A percentile compares a stretch with the other conserved stretches of the same genome.
Evolutionary conservation across 2,329 filamentous ascomycete genomes (phyloP).

Genomic region (Monilinia laxa): DNA sequence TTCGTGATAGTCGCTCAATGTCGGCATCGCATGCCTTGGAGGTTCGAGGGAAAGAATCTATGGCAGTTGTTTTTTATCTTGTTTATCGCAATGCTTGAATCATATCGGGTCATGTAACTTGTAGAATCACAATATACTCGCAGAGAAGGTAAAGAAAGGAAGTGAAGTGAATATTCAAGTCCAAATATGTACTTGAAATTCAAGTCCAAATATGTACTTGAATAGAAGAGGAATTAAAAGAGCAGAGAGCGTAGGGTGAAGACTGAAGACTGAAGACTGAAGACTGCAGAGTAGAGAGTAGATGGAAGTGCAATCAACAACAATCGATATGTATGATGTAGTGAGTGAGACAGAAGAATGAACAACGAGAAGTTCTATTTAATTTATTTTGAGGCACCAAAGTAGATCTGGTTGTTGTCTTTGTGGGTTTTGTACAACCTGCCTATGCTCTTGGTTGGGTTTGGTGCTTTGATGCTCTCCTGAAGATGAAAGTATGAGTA

Average conservation of each 20-base stretch:
- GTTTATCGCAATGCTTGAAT: constrained; percentile 20
- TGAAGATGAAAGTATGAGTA: not conserved
- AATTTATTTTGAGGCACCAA: constrained; percentile 1
- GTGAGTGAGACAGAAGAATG: not conserved
- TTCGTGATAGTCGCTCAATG: constrained; percentile 20
- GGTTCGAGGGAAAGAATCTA: constrained; percentile 5
- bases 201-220: constrained; percentile 14
- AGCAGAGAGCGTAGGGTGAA: not conserved
- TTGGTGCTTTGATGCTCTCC: constrained; percentile 3
- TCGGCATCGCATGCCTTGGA: constrained; percentile 19
- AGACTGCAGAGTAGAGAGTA: not conserved
- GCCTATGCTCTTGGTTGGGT: not conserved
- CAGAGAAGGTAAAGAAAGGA: not conserved
- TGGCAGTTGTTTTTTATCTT: constrained; percentile 2
- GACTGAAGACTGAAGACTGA: not conserved
- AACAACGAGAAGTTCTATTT: not conserved
- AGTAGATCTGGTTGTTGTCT: constrained; percentile 12
- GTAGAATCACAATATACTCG: constrained; percentile 5
- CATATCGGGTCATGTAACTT: constrained; percentile 18
- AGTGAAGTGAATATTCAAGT: constrained; percentile 2
- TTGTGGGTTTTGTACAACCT: constrained; percentile 4
- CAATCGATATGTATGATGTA: not conserved
- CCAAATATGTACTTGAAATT: constrained; percentile 17
- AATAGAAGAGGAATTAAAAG: not conserved
- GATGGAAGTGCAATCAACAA: no score